Percentiles rank a stretch among this genome's conserved stretches.
These are phyloP conservation scores for Tricholoma flavovirens DNA, from an alignment of 768 basidiomycete genomes.

Conservation along the genomic window DNA sequence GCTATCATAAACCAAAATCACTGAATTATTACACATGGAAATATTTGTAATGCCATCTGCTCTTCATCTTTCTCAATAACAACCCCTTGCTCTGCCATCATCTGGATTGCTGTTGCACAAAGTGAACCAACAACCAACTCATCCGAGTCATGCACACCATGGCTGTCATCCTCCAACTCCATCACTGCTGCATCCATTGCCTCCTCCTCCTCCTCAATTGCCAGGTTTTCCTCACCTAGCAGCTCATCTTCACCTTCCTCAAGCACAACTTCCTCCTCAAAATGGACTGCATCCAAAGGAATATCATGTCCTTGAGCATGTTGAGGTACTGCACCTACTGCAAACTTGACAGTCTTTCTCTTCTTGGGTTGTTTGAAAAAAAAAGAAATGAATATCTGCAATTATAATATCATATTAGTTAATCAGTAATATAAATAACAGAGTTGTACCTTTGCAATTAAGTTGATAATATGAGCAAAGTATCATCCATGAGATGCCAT, in stretches of 20 bases:
- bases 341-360: not conserved
- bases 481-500: constrained; percentile 12
- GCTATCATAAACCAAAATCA: not conserved
- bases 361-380: not conserved
- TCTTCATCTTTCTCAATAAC: not conserved
- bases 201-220: not conserved
- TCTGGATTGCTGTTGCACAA: not conserved
- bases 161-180: not conserved
- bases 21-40: constrained; percentile 13
- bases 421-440: not conserved
- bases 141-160: not conserved
- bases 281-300: not conserved
- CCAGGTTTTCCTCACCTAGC: not conserved
- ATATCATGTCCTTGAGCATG: not conserved
- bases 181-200: not conserved
- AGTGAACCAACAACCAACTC: not conserved
- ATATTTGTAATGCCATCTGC: constrained; percentile 12
- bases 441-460: constrained; percentile 25
- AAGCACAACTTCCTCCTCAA: not conserved
- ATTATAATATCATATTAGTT: not conserved
- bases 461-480: constrained; percentile 25
- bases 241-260: not conserved
- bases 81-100: not conserved
- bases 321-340: not conserved
- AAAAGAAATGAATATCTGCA: not conserved